Percentiles rank a stretch among this genome's conserved stretches.
Evolutionary conservation across 78 protist species (phyloP).

Genomic region (Dictyostelium brefeldianum): DNA sequence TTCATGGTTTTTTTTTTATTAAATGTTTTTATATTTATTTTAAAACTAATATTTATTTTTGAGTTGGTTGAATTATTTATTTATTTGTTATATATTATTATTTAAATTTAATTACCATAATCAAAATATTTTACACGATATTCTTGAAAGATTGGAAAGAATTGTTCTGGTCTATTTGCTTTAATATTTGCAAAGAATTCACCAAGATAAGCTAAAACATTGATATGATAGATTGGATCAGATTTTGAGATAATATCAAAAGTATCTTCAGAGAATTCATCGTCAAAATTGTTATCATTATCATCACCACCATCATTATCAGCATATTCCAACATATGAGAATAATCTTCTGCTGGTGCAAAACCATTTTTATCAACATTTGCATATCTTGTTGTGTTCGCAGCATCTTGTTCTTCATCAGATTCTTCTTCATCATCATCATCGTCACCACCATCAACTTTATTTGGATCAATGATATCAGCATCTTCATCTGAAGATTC

Average conservation of each 20-base stretch:
- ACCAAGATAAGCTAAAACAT: background rate
- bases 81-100: too few relatives aligned
- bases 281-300: background rate
- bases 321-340: background rate
- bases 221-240: conserved; percentile 45
- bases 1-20: too few relatives aligned
- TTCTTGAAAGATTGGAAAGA: too few relatives aligned
- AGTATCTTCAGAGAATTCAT: background rate
- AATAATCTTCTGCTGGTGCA: conserved; percentile 7
- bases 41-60: too few relatives aligned
- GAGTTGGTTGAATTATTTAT: too few relatives aligned
- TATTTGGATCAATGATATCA: background rate
- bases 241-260: conserved; percentile 32
- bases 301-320: conserved; percentile 11
- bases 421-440: conserved; percentile 7
- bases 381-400: background rate
- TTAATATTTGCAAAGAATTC: background rate
- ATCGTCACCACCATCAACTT: conserved; percentile 1
- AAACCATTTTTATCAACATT: conserved; percentile 21
- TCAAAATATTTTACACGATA: too few relatives aligned
- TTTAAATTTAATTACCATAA: too few relatives aligned
- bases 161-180: background rate
- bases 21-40: too few relatives aligned
- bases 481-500: background rate
- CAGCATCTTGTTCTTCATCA: conserved; percentile 39